Percentiles rank a stretch among this genome's conserved stretches.
Evolutionary conservation across 257 asterid species (phyloP).

Genomic region (Solanum gracilifrons): DNA sequence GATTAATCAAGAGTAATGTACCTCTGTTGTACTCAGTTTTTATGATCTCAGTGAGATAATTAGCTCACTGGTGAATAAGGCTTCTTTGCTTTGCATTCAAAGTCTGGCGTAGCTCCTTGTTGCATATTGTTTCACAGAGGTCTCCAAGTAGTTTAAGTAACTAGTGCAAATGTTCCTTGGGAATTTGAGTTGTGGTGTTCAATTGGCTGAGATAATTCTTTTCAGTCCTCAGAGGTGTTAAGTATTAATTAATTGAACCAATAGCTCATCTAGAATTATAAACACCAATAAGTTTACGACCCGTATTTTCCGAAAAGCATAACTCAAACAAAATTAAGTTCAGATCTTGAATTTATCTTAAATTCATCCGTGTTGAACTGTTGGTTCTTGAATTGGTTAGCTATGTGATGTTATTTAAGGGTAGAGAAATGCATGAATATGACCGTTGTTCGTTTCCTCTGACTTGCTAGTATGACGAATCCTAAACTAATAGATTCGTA

Average conservation of each 20-base stretch:
- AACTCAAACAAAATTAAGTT: not conserved
- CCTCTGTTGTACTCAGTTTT: not conserved
- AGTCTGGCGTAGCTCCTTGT: too few relatives aligned
- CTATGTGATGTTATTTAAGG: not conserved
- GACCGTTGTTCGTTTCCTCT: not conserved
- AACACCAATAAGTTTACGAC: not conserved
- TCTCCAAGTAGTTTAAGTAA: not conserved
- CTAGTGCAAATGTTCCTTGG: not conserved
- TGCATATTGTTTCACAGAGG: too few relatives aligned
- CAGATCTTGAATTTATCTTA: not conserved
- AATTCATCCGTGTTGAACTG: not conserved
- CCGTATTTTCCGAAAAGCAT: not conserved
- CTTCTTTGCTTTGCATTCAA: too few relatives aligned
- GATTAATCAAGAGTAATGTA: not conserved
- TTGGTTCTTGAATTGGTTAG: not conserved
- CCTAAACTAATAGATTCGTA: not conserved
- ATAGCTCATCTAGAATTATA: not conserved
- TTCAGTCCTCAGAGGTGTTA: not conserved
- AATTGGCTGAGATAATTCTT: not conserved
- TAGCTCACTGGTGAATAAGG: too few relatives aligned
- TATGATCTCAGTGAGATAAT: too few relatives aligned
- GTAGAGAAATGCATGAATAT: not conserved
- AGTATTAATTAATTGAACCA: not conserved
- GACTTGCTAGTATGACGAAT: not conserved
- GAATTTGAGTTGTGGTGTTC: not conserved